Evolutionary conservation across 192 early-diverging fungal genomes (phyloP).

Genomic region (Dispira simplex): DNA sequence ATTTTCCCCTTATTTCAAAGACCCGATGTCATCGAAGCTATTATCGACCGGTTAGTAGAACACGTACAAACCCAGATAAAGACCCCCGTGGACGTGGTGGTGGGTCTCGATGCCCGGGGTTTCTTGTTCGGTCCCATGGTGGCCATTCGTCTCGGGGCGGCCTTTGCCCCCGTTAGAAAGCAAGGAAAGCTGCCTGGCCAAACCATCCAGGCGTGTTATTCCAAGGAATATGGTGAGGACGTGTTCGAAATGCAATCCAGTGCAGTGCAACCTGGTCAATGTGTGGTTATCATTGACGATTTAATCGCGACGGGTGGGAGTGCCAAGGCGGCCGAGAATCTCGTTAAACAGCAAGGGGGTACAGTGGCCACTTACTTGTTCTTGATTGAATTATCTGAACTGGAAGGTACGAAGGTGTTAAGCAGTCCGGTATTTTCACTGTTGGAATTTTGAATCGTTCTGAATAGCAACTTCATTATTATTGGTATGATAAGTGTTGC

Average conservation of each 20-base stretch:
- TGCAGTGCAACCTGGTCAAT: constrained; percentile 61
- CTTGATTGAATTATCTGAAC: constrained; percentile 73
- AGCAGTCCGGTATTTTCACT: constrained; percentile 78
- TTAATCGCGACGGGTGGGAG: constrained; percentile 88
- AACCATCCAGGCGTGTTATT: constrained; percentile 51
- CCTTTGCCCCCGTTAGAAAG: constrained; percentile 94
- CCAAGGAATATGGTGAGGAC: constrained; percentile 94
- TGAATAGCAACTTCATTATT: background rate
- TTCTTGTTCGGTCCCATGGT: constrained; percentile 92
- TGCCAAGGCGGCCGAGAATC: constrained; percentile 68
- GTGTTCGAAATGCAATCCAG: constrained; percentile 83
- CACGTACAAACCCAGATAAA: constrained; percentile 42
- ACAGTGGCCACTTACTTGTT: constrained; percentile 76
- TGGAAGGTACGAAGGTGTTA: constrained; percentile 67
- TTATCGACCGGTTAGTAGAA: constrained; percentile 76
- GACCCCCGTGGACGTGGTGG: constrained; percentile 72
- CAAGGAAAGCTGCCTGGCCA: constrained; percentile 88
- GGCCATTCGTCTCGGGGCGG: constrained; percentile 68
- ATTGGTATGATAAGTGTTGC: too few relatives aligned
- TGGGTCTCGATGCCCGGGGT: constrained; percentile 95
- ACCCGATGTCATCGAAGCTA: constrained; percentile 79
- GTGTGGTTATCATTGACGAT: constrained; percentile 90
- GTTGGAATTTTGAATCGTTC: constrained; percentile 33
- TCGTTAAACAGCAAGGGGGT: constrained; percentile 59
- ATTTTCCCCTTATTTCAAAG: constrained; percentile 96